Conservation (phyloP, 805 yeast species). For the Debaryomyces hansenii region DNA sequence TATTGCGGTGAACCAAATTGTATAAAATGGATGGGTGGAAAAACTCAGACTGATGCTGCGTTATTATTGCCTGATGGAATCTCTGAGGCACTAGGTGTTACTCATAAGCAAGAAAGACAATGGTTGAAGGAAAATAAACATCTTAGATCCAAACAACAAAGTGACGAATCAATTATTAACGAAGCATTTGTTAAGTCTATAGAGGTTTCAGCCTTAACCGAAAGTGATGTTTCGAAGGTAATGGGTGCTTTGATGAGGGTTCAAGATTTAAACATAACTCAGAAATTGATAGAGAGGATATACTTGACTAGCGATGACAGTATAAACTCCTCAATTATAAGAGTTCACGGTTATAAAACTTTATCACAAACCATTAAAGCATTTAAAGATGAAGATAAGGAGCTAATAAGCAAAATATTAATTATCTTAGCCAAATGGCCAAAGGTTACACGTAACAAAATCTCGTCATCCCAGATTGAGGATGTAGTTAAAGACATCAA, state of each 20-base stretch:
- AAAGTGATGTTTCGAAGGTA: conserved; percentile 70
- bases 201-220: conserved; percentile 49
- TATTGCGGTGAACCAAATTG: conserved; percentile 93
- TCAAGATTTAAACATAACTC: conserved; percentile 63
- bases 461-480: conserved; percentile 73
- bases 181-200: conserved; percentile 64
- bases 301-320: conserved; percentile 49
- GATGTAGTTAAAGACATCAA: conserved; percentile 50
- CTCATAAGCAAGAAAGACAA: conserved; percentile 63
- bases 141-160: conserved; percentile 47
- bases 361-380: conserved; percentile 59
- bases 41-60: conserved; percentile 93
- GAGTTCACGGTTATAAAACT: conserved; percentile 85
- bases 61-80: conserved; percentile 77
- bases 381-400: conserved; percentile 23
- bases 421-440: conserved; percentile 55
- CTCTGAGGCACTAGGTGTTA: conserved; percentile 83
- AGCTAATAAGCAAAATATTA: conserved; percentile 49
- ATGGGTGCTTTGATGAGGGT: conserved; percentile 80
- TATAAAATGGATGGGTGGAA: conserved; percentile 92
- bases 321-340: conserved; percentile 60
- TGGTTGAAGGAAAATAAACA: conserved; percentile 66
- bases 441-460: conserved; percentile 70
- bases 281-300: conserved; percentile 68
- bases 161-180: conserved; percentile 58